phyloP scores from a whole-genome alignment of 2,329 filamentous ascomycete species.

The Leptosphaerulina australis region DNA sequence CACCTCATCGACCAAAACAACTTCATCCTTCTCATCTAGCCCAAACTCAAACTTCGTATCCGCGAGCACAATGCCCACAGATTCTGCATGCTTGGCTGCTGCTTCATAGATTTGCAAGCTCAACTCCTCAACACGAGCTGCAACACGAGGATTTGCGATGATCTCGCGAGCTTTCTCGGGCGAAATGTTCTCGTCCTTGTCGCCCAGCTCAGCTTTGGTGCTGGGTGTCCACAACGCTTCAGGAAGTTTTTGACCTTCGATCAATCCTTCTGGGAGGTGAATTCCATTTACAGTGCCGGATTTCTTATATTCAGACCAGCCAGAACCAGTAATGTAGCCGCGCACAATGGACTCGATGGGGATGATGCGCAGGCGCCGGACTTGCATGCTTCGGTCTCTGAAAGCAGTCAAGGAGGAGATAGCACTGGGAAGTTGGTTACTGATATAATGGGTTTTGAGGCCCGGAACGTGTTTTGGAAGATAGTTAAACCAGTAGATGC shows the following conservation, averaged over 20 bases:
- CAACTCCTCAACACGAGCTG: conserved; percentile 68
- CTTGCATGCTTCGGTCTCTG: conserved; percentile 73
- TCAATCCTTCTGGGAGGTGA: conserved; percentile 68
- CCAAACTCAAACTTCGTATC: conserved; percentile 82
- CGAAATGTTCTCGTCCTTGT: conserved; percentile 85
- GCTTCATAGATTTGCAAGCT: conserved; percentile 68
- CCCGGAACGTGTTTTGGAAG: conserved; percentile 62
- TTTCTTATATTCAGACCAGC: conserved; percentile 78
- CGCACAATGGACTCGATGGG: conserved; percentile 86
- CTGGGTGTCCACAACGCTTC: conserved; percentile 77
- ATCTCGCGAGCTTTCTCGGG: conserved; percentile 62
- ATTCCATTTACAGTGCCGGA: conserved; percentile 82
- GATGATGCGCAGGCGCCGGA: conserved; percentile 74
- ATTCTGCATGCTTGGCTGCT: conserved; percentile 67
- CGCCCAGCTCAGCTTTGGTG: conserved; percentile 81
- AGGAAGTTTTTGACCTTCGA: conserved; percentile 72
- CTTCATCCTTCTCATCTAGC: conserved; percentile 64
- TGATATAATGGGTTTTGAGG: conserved; percentile 68
- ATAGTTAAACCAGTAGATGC: conserved; percentile 69
- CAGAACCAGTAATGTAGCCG: conserved; percentile 86
- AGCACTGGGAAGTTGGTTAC: conserved; percentile 59
- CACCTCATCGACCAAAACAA: conserved; percentile 83
- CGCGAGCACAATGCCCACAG: conserved; percentile 75
- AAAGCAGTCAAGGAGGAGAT: conserved; percentile 55
- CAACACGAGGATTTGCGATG: conserved; percentile 70